Evolutionary conservation across 768 basidiomycete species (phyloP), one percentile per base, ranked within the genome.

Genomic region (Guyanaporus albipodus): DNA sequence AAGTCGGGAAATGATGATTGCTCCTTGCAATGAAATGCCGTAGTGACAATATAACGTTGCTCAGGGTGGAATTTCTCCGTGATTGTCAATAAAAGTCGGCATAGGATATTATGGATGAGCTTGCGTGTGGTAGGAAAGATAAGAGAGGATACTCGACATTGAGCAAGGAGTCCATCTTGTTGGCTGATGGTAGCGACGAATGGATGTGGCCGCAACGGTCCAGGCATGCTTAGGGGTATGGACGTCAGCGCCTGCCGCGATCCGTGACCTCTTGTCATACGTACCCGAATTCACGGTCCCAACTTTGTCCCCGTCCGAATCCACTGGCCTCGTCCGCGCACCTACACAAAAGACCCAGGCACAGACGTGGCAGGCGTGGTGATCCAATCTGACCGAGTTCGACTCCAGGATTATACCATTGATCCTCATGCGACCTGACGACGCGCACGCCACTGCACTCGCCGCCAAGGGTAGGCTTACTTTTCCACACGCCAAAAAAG

Each of bases 401-500:
- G n/a, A 28, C 12, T 12, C 3, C 27, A 12, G n/a, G n/a, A n/a
- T 14, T 14, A 12, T 12, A 4, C 12, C 27, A 14, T 4, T 14
- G 14, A 28, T 12, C 27, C 4, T 28, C 6, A 21, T 24, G 18
- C 23, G 18, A 10, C 10, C 15, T n/a, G 23, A 27, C 34, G 27
- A 23, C 43, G 43, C 40, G 4, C 44, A 29, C 17, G 6, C 37
- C 4, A 41, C 50, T 14, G 49, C 38, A 22, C 24, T 57, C 39
- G 47, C 55, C 19, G 4, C 24, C 19, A 26, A n/a, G 3, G 55
- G 48, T 22, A 50, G 19, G 48, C 19, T 43, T 63, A 0, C 48
- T 59, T 15, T 63, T 57, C 27, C 52, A 54, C 39, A 53, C 43
- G 1, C 43, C 57, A 4, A 64, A 64, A 39, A 64, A 61, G 43